Base-by-base conservation (phyloP, 345 rosid genomes). In the Linum tenue region DNA sequence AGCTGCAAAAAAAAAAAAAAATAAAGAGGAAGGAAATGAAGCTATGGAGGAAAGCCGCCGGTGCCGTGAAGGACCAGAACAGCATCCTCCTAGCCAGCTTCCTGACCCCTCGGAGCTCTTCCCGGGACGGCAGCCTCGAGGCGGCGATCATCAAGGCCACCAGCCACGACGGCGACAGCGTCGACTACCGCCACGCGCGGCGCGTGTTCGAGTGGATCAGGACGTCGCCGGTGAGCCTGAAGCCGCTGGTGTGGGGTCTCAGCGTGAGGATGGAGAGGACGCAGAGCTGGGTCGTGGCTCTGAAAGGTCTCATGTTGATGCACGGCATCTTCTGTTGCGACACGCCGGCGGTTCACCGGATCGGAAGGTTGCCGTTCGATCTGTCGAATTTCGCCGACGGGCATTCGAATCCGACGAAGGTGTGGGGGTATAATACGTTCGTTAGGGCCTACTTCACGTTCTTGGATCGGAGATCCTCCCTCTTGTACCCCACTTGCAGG, bases 281-380 rank as follows among this genome's bases (percentile, higher is more conserved):
- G 2, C 72, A 74, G 37, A 79, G 85, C 73, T 92, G 98, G 97
- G 77, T 77, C 2, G 97, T 90, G 3, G 91, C 92, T 3, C 73
- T 92, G 44, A 92, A 89, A 37, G 84, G 97, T 8, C 72, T 92
- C 41, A 81, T 90, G 73, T 82, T 92, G 9, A 78, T 92, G 74
- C 97, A 90, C 22, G 94, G 95, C 35, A 82, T 92, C 39, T 77
- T 89, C 66, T 83, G 89, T 56, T 87, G 89, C 56, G 85, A 77
- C 58, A 81, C 78, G 50, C 64, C 80, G 0, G 76, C 81, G 5
- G 78, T 82, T 2, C 76, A 75, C 16, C 73, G 64, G 68, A 85
- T 90, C 35, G 86, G 84, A 3, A 75, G 85, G 3, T 60, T 92
- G 61, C 90, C 94, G 0, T 92, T 92, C 40, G 96, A 90, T 70